Conservation (phyloP, 2,329 filamentous ascomycete species). For the Macroventuria anomochaeta region DNA sequence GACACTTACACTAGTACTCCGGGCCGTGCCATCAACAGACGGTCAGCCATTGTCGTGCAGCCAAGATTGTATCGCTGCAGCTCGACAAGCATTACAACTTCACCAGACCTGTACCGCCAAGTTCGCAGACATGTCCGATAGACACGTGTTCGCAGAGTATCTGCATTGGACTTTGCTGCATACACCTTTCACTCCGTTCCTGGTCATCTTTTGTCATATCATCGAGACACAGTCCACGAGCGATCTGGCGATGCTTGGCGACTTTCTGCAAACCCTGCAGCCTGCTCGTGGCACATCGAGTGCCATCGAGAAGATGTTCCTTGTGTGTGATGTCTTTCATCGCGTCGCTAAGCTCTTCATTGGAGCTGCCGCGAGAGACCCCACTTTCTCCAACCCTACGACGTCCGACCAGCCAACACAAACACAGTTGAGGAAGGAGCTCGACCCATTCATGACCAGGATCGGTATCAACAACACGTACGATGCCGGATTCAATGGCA, state of each 20-base stretch:
- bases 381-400: constrained; percentile 8
- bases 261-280: constrained; percentile 12
- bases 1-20: constrained; percentile 44
- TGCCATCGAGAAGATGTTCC: constrained; percentile 18
- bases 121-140: constrained; percentile 11
- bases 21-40: constrained; percentile 33
- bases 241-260: constrained; percentile 11
- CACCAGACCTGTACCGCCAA: constrained; percentile 32
- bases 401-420: constrained; percentile 8
- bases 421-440: constrained; percentile 15
- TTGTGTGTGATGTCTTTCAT: constrained; percentile 18
- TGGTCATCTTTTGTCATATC: constrained; percentile 46
- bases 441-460: constrained; percentile 21
- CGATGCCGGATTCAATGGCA: constrained; percentile 1
- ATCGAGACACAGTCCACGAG: constrained; percentile 39
- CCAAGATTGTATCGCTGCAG: constrained; percentile 38
- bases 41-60: constrained; percentile 25
- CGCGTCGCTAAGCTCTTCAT: constrained; percentile 18
- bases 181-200: constrained; percentile 27
- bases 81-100: constrained; percentile 45
- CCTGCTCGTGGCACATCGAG: constrained; percentile 15
- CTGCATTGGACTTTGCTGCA: constrained; percentile 29
- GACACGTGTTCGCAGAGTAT: constrained; percentile 35
- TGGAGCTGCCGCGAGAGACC: constrained; percentile 6
- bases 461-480: constrained; percentile 12